Conservation (phyloP, 2,329 filamentous ascomycete species). For the Penicillium verrucosum region DNA sequence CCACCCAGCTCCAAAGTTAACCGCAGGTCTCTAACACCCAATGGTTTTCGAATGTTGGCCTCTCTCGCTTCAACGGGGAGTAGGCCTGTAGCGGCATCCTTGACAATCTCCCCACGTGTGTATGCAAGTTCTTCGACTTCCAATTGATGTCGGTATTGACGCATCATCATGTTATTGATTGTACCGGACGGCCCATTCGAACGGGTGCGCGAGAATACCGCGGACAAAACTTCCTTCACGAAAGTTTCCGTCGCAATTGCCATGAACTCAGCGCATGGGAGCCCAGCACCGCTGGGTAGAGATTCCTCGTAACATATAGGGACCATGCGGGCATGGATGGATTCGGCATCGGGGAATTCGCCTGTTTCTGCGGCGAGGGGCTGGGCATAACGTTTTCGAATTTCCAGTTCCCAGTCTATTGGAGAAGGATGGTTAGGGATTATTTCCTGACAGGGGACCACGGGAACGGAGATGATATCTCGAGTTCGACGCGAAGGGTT, state of each 20-base stretch:
- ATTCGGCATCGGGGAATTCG: conserved; percentile 59
- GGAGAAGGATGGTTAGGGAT: conserved; percentile 15
- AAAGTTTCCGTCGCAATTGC: conserved; percentile 61
- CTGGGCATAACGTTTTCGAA: conserved; percentile 62
- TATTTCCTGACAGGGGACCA: not conserved
- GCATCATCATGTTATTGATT: conserved; percentile 71
- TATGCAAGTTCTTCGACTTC: conserved; percentile 71
- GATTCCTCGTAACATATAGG: conserved; percentile 66
- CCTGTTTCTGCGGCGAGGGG: conserved; percentile 60
- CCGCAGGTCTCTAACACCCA: conserved; percentile 75
- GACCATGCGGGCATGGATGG: conserved; percentile 58
- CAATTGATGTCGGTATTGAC: conserved; percentile 71
- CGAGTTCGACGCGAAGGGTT: not conserved
- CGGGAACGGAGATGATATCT: conserved; percentile 7
- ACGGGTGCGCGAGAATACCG: conserved; percentile 53
- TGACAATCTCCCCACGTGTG: conserved; percentile 67
- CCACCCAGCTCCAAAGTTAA: conserved; percentile 74
- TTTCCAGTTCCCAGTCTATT: conserved; percentile 62
- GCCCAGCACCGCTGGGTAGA: conserved; percentile 51
- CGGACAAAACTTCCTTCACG: conserved; percentile 59
- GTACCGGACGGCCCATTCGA: conserved; percentile 61
- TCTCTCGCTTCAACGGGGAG: conserved; percentile 78
- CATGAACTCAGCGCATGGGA: conserved; percentile 58
- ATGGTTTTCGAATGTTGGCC: conserved; percentile 65
- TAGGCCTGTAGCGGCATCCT: conserved; percentile 69